Percentiles rank a stretch among this genome's conserved stretches.
phyloP scores from a whole-genome alignment of 805 yeast genomes.

The Saturnispora besseyi region DNA sequence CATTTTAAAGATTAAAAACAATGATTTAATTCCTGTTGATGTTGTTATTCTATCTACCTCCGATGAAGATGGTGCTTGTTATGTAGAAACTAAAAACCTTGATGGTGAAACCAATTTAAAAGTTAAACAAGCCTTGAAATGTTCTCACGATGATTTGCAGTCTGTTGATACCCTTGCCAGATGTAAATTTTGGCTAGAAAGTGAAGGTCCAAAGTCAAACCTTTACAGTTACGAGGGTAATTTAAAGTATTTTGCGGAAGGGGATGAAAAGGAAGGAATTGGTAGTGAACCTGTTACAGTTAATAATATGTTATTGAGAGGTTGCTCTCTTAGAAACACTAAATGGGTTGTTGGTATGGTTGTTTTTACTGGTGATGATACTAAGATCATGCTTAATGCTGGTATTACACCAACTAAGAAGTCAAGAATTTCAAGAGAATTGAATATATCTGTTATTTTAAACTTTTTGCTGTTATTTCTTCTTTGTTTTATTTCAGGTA shows the following conservation, averaged over 20 bases:
- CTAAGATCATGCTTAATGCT: constrained; percentile 74
- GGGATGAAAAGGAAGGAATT: constrained; percentile 30
- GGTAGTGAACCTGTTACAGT: constrained; percentile 58
- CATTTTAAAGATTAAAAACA: constrained; percentile 52
- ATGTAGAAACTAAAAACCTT: constrained; percentile 70
- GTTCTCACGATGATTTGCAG: constrained; percentile 32
- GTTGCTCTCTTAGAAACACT: constrained; percentile 70
- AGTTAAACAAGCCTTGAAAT: constrained; percentile 64
- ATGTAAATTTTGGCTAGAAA: constrained; percentile 58
- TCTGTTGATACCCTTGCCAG: constrained; percentile 40
- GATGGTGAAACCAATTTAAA: constrained; percentile 78
- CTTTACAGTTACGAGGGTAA: constrained; percentile 72
- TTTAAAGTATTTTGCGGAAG: constrained; percentile 35
- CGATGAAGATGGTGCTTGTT: constrained; percentile 58
- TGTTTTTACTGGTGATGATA: constrained; percentile 66
- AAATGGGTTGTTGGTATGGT: constrained; percentile 79
- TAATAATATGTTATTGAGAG: constrained; percentile 63
- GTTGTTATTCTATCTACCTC: constrained; percentile 57
- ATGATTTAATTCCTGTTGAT: constrained; percentile 77
- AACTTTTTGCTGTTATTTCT: constrained; percentile 58
- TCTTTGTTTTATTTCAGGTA: constrained; percentile 60
- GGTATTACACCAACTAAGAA: constrained; percentile 73
- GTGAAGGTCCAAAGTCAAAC: constrained; percentile 79
- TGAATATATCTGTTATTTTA: constrained; percentile 59
- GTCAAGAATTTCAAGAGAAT: constrained; percentile 64